Evolutionary conservation across 2,329 filamentous ascomycete species (phyloP), one percentile per base, ranked within the genome.

Genomic region (Lecanicillium sp.): DNA sequence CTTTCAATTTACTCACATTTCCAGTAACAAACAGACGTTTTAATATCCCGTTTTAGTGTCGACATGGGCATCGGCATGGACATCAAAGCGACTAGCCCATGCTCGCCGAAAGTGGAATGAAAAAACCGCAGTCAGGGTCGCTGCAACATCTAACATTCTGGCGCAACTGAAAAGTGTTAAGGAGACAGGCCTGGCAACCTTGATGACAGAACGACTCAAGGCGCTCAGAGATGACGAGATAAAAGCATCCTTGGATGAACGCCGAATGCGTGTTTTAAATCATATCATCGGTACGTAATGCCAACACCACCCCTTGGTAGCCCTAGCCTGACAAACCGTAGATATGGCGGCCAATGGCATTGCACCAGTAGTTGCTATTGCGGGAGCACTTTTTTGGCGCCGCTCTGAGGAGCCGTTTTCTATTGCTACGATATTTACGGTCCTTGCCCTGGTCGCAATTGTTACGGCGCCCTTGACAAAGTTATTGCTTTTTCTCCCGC

Each of bases 141-240:
- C 19, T 5, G 33, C 35, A 13, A 43, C 37, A 18, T 39, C 35
- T 17, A 32, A 38, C 25, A 37, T 57, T 29, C 51, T 64, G 2
- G 38, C 44, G 4, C 51, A 53, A 5, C 58, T 64, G 47, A 63
- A 60, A 36, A 51, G 50, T 17, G 45, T 64, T 18, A 62, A 62
- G 33, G 58, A 62, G 49, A 52, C 54, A 20, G 61, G 61, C 0
- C 48, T 63, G 3, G 45, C 48, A 3, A 33, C 31, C 3, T 30
- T 35, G 4, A 35, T 44, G 5, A 30, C 29, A 9, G 22, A 29
- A 9, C 20, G 29, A 20, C 35, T 50, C 14, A 37, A 46, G 35
- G 27, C 14, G 1, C 41, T 50, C 12, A 43, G 49, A 11, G 40
- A 40, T 6, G 33, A 37, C 11, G 47, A 51, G 30, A 38, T 50